Base-by-base conservation (phyloP, 2,329 filamentous ascomycete genomes). In the Pseudogymnoascus sp. region DNA sequence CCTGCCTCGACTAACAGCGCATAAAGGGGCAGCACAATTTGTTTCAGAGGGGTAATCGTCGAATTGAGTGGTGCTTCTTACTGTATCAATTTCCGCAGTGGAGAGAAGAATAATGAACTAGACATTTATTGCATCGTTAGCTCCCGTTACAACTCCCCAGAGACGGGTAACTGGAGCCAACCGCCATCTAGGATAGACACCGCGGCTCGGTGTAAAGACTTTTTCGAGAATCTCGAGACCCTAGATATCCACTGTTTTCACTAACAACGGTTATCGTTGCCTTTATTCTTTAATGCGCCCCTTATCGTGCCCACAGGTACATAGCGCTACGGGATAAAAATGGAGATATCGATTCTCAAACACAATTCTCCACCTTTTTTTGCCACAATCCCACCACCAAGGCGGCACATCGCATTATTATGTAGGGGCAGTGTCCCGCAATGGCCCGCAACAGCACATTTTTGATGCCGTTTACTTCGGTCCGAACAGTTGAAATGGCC, bases 61-160 rank as follows among this genome's bases (percentile, higher is more conserved):
- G 5, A 33, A 15, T 33, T 27, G 12, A 15, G 29, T 44, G 12
- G 7, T 55, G 29, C 48, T 21, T 55, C 29, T 35, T 33, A 35
- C 48, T 55, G 29, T 33, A 55, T 35, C 48, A 55, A 55, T 55
- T 55, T 35, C 48, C 29, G 48, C 13, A 12, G 48, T 55, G 48
- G 48, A 35, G 41, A 21, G 21, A 9, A 8, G 27, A 31, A 8
- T 17, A 9, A 33, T 13, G 44, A 12, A 8, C 44, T 31, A 51
- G 48, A 17, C n/a, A 33, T 7, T 17, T 12, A 55, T 55, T 33
- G 27, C n/a, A 33, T 17, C 9, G n/a, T 17, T 55, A 55, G 48
- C 27, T 7, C 6, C 29, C 9, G 48, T 31, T 10, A 27, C n/a
- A 8, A 17, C 29, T 55, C 48, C 48, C 48, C n/a, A 12, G 27